Evolutionary conservation across 2,329 filamentous ascomycete genomes (phyloP).

Genomic region (Tolypocladium pustulatum): DNA sequence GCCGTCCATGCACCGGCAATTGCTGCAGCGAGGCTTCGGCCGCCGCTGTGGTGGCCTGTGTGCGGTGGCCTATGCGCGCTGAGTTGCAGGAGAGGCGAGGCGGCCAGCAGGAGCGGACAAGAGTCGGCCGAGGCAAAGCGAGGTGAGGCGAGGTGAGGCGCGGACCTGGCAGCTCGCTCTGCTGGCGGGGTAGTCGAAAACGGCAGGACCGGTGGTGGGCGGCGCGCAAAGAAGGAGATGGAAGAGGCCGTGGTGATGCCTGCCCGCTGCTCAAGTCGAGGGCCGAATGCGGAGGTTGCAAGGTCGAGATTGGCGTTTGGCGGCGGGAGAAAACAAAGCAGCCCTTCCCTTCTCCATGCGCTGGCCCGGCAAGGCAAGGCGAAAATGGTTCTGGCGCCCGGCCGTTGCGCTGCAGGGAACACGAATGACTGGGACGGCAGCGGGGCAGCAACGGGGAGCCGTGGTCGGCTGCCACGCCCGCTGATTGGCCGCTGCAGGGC

Average conservation of each 20-base stretch:
- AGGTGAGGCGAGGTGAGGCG: not conserved
- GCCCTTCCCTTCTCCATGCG: not conserved
- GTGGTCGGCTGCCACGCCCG: not conserved
- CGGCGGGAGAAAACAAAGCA: not conserved
- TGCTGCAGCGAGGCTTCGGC: constrained; percentile 6
- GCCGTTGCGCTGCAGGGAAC: not conserved
- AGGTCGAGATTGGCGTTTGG: constrained; percentile 2
- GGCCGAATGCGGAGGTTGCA: constrained; percentile 21
- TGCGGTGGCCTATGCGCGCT: too few species aligned
- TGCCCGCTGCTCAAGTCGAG: constrained; percentile 10
- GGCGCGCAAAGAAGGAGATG: not conserved
- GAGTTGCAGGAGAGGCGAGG: not conserved
- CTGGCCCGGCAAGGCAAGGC: not conserved
- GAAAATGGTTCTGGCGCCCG: not conserved
- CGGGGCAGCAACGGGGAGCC: not conserved
- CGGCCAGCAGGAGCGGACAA: constrained; percentile 1
- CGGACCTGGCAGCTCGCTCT: not conserved
- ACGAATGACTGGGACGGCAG: not conserved
- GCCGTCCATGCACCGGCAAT: constrained; percentile 34
- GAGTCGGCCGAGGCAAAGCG: constrained; percentile 7
- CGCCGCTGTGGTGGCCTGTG: constrained; percentile 2
- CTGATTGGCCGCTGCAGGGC: not conserved
- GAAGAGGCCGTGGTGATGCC: constrained; percentile 1
- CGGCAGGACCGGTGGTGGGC: constrained; percentile 6
- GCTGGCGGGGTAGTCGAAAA: constrained; percentile 9